Evolutionary conservation across 805 yeast genomes (phyloP), one percentile per base, ranked within the genome.

Genomic region (Cyberlindnera sargentensis): DNA sequence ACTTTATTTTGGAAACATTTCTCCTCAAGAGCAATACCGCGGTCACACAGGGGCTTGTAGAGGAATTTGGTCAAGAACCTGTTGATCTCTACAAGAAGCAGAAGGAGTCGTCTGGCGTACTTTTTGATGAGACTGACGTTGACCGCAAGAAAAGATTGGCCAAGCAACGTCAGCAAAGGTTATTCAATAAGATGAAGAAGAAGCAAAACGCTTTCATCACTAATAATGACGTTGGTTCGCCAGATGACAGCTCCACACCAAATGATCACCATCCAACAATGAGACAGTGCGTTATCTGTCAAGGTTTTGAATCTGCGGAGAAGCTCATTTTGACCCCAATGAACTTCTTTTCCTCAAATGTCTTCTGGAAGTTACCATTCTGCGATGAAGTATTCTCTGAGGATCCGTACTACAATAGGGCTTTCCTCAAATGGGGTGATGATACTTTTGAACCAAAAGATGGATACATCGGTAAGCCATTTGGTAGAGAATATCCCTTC

Each of bases 201-300:
- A 93, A 85, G 53, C 97, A 90, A 58, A 73, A 77, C 24, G 76
- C 70, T 61, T 91, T 91, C 62, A 75, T 85, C 47, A 75, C 76
- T 45, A 74, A 74, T 36, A 72, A 78, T 47, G 64, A 57, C 5
- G 39, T 43, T 47, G 81, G 68, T 68, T 60, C 74, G 66, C 26
- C 57, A 25, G 40, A 34, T 8, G 34, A 34, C 11, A 40, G 48
- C 6, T 40, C 39, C 9, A 60, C 61, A 3, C 42, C 49, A 4
- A 65, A 59, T 26, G 54, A 57, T 3, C 39, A 39, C 10, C 8
- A 31, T 15, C 24, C 39, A 7, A 58, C 43, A 26, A 10, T 55
- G 6, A 61, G 76, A 45, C 57, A 59, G 2, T 81, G 87, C 63
- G 78, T 81, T 3, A 50, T 78, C 24, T 82, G 88, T 60, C 83